Evolutionary conservation across 306 rosid genomes (phyloP), one percentile per base, ranked within the genome.

Genomic region (Crataegus laevigata): DNA sequence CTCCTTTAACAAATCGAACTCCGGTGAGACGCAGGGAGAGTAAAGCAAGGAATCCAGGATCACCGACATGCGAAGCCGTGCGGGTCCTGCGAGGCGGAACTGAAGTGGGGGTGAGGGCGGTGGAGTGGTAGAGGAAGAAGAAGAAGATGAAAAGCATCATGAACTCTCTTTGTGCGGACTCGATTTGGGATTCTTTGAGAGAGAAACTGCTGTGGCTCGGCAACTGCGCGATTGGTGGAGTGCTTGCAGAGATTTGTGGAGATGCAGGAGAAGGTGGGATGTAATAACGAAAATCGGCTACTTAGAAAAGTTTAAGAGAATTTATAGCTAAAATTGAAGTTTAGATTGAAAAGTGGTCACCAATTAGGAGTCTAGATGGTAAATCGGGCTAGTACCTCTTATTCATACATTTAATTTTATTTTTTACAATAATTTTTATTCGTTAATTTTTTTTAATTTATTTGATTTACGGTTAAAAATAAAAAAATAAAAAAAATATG

Each of bases 91-190:
- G 90, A 77, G 0, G 92, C 83, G 9, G 90, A 66, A 36, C 80
- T 83, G 92, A 94, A 94, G 78, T 92, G 97, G 24, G 83, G 86
- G 90, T 82, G 29, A 94, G 78, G 42, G 93, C 78, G 4, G 87
- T 88, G 68, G 97, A 90, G 80, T 94, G 99, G 88, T 92, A 94
- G 65, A 90, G 89, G 88, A 94, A 94, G 93, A 91, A 94, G 87
- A 94, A 82, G 73, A 91, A 92, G 93, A 91, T 92, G 87, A 94
- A 83, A 69, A 91, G 11, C 42, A 36, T 8, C 42, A 1, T 36
- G 84, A 90, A 89, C 73, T 94, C 97, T 42, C 81, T 90, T 8
- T 91, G 87, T 0, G 86, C 79, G 0, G 97, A 89, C 63, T 94
- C 96, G 57, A 92, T 90, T 59, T 92, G 97, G 36, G 91, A 90